A percentile compares a stretch with the other conserved stretches of the same genome.
Evolutionary conservation across 345 rosid genomes (phyloP).

Genomic region (Lumnitzera racemosa): DNA sequence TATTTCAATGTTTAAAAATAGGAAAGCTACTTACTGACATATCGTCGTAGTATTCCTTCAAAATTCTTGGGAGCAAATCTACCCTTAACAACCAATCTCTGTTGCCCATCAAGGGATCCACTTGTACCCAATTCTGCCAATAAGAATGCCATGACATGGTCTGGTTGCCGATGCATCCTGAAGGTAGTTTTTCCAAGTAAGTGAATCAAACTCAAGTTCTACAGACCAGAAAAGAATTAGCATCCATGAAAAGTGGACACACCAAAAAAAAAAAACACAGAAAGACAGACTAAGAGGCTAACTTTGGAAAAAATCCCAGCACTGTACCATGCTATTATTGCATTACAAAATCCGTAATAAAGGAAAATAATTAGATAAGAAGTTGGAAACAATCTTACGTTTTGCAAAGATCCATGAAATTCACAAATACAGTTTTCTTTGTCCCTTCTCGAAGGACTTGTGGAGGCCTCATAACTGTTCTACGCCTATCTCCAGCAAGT

Average conservation of each 20-base stretch:
- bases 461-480: conserved; percentile 98
- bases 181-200: conserved; percentile 1
- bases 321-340: too few relatives aligned
- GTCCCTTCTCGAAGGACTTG: conserved; percentile 99
- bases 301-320: too few relatives aligned
- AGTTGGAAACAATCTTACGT: conserved; percentile 30
- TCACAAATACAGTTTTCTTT: conserved; percentile 92
- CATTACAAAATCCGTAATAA: not conserved
- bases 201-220: not conserved
- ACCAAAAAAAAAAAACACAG: not conserved
- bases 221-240: too few relatives aligned
- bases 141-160: conserved; percentile 85
- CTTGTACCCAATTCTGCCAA: conserved; percentile 96
- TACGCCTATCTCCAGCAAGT: conserved; percentile 93
- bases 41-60: conserved; percentile 80
- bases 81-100: conserved; percentile 84
- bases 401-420: conserved; percentile 95
- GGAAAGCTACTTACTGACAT: conserved; percentile 58
- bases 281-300: not conserved
- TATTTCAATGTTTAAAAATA: not conserved
- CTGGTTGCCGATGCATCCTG: conserved; percentile 95
- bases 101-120: conserved; percentile 93
- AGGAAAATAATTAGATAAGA: not conserved
- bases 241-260: too few relatives aligned
- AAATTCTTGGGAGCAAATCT: conserved; percentile 90